Evolutionary conservation across 116 monocot genomes (phyloP).

Genomic region (Phalaenopsis hybrid): DNA sequence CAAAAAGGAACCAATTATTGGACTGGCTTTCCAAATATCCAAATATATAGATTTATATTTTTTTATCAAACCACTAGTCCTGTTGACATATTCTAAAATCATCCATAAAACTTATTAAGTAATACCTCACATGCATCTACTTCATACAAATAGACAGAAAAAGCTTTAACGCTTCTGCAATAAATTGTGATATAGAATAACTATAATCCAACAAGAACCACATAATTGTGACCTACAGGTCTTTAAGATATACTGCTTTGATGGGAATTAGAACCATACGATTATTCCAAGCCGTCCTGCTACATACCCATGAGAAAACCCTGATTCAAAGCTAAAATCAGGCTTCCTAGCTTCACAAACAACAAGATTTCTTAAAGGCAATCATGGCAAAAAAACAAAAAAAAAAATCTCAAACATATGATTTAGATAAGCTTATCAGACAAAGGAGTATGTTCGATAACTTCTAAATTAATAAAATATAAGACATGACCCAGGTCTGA

Average conservation of each 20-base stretch:
- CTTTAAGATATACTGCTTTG: not conserved
- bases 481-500: not conserved
- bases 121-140: not conserved
- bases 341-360: not conserved
- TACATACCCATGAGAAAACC: not conserved
- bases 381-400: not conserved
- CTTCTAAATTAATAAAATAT: not conserved
- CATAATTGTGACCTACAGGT: too few species aligned
- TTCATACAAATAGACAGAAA: not conserved
- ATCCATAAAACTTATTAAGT: not conserved
- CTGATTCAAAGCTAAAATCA: too few species aligned
- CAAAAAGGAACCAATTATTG: not conserved
- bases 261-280: not conserved
- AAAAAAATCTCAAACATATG: not conserved
- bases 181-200: not conserved
- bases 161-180: not conserved
- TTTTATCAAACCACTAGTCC: not conserved
- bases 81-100: not conserved
- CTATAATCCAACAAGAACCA: not conserved
- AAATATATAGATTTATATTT: not conserved
- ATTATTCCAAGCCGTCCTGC: not conserved
- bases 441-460: not conserved
- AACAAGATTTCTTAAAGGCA: not conserved
- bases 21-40: not conserved
- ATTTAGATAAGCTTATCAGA: not conserved